Percentiles rank a stretch among this genome's conserved stretches.
phyloP scores from a whole-genome alignment of 2,329 filamentous ascomycete genomes.

The Sclerotinia subarctica region DNA sequence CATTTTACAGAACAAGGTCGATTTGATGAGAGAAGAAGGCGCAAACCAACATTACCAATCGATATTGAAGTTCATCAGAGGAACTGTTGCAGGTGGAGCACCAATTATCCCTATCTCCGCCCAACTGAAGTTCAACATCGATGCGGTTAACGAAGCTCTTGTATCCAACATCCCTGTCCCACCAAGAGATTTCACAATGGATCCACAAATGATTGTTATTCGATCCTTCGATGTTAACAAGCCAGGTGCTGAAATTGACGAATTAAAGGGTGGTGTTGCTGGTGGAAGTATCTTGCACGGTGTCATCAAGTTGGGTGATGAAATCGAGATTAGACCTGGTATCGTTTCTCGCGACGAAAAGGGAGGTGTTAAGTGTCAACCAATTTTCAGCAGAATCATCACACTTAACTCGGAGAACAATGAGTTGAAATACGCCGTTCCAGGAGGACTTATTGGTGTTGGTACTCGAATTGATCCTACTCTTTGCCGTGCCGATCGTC shows the following conservation, averaged over 20 bases:
- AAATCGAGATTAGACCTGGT: conserved; percentile 98
- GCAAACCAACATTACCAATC: conserved; percentile 94
- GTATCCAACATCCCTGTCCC: conserved; percentile 94
- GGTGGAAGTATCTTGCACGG: conserved; percentile 95
- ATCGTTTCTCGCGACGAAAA: conserved; percentile 94
- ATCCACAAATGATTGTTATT: conserved; percentile 98
- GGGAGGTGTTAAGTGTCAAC: conserved; percentile 92
- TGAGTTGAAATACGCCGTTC: conserved; percentile 96
- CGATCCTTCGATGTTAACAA: conserved; percentile 99
- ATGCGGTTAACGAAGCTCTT: conserved; percentile 94
- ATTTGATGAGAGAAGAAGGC: conserved; percentile 94
- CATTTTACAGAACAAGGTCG: conserved; percentile 99
- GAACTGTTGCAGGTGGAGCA: conserved; percentile 90
- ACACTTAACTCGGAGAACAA: conserved; percentile 97
- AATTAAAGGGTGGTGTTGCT: conserved; percentile 96
- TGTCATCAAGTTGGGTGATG: conserved; percentile 93
- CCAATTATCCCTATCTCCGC: conserved; percentile 96
- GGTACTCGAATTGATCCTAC: conserved; percentile 97
- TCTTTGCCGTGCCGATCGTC: conserved; percentile 96
- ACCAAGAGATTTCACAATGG: conserved; percentile 81
- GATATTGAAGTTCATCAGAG: conserved; percentile 96
- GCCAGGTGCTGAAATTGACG: conserved; percentile 96
- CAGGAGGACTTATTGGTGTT: conserved; percentile 96
- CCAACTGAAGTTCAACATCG: conserved; percentile 99
- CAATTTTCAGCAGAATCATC: conserved; percentile 93